Conservation (phyloP, 345 rosid genomes). For the Bruguiera parviflora region DNA sequence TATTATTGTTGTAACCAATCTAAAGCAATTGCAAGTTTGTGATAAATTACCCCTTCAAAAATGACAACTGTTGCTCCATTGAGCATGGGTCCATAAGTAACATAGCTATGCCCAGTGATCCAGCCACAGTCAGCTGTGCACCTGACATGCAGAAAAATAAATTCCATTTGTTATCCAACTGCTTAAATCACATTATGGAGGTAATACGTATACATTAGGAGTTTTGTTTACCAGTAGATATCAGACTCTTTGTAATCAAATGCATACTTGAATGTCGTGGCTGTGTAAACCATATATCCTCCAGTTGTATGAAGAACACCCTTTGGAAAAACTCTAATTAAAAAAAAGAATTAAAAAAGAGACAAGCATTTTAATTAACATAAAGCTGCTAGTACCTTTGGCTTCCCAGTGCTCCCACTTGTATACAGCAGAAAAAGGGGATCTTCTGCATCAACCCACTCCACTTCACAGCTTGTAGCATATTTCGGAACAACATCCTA, state of each 20-base stretch:
- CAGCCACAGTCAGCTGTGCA: slow-evolving; percentile 99
- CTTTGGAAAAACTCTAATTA: slow-evolving; percentile 37
- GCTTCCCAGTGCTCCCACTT: slow-evolving; percentile 97
- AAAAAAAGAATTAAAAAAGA: slow-evolving; percentile 18
- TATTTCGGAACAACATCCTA: slow-evolving; percentile 81
- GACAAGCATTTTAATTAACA: slow-evolving; percentile 17
- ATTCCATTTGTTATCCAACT: not conserved
- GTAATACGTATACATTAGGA: slow-evolving; percentile 5
- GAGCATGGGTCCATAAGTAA: slow-evolving; percentile 96
- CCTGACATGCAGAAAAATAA: slow-evolving; percentile 43
- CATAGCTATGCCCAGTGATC: slow-evolving; percentile 99
- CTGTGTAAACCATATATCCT: slow-evolving; percentile 95
- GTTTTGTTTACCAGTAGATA: slow-evolving; percentile 68
- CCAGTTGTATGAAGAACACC: slow-evolving; percentile 98
- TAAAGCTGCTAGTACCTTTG: slow-evolving; percentile 55
- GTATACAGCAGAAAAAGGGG: slow-evolving; percentile 91
- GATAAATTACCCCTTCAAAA: slow-evolving; percentile 81
- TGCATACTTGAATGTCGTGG: slow-evolving; percentile 95
- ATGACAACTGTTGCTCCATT: slow-evolving; percentile 82
- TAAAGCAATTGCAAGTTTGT: not conserved
- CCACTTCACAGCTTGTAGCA: slow-evolving; percentile 78
- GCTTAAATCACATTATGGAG: slow-evolving; percentile 3
- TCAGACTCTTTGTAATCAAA: slow-evolving; percentile 93
- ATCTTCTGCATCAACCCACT: slow-evolving; percentile 99
- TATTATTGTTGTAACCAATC: not conserved